phyloP scores from a whole-genome alignment of 495 filamentous ascomycete genomes.

The Neurospora hispaniola region DNA sequence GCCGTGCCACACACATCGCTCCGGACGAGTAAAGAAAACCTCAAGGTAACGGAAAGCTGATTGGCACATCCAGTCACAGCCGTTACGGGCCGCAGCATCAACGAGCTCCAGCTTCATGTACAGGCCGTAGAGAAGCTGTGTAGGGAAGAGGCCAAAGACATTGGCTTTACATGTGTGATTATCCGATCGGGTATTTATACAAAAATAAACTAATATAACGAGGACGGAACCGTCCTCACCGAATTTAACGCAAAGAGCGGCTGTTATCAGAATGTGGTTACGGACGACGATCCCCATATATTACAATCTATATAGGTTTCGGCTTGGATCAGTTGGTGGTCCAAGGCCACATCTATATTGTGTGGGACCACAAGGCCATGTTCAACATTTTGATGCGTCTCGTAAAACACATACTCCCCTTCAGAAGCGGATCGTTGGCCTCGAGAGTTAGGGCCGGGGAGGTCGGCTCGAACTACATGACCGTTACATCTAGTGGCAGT shows the following conservation, averaged over 20 bases:
- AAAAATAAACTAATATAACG: background rate
- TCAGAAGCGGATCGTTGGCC: too few species aligned
- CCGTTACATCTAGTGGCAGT: too few species aligned
- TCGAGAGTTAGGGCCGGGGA: too few species aligned
- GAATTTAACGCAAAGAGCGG: too few species aligned
- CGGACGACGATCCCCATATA: background rate
- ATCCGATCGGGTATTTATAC: background rate
- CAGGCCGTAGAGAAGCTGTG: background rate
- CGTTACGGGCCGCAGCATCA: too few species aligned
- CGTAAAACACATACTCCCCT: too few species aligned
- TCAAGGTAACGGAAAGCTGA: too few species aligned
- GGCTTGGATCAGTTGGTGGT: background rate
- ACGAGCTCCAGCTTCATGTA: background rate
- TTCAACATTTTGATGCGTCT: background rate
- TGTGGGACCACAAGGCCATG: background rate
- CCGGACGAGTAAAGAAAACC: background rate
- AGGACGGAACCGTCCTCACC: background rate
- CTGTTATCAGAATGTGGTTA: too few species aligned
- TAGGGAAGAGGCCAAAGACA: background rate
- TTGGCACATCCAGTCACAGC: too few species aligned
- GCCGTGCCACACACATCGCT: too few species aligned
- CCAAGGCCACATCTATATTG: background rate
- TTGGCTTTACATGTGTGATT: background rate
- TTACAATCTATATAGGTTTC: background rate
- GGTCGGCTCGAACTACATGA: too few species aligned